Conservation (phyloP, 768 basidiomycete species). For the Pleurotus djamor region DNA sequence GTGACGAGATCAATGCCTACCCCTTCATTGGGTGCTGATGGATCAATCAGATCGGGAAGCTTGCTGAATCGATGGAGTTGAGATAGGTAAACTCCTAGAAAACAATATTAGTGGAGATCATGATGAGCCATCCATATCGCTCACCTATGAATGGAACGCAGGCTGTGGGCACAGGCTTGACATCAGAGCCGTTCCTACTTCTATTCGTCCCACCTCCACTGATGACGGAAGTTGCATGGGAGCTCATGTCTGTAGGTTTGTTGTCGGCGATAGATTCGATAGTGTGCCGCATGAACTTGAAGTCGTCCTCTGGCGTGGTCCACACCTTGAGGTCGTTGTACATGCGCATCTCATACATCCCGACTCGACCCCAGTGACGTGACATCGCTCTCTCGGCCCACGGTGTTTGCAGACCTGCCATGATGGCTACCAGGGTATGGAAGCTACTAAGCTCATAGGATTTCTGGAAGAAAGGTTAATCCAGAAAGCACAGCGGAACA, state of each 20-base stretch:
- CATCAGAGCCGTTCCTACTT: slow-evolving; percentile 33
- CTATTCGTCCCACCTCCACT: slow-evolving; percentile 43
- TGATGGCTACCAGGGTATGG: slow-evolving; percentile 75
- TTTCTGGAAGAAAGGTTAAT: slow-evolving; percentile 51
- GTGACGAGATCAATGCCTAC: slow-evolving; percentile 64
- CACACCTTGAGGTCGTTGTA: slow-evolving; percentile 71
- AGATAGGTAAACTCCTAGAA: slow-evolving; percentile 71
- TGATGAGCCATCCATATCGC: slow-evolving; percentile 17
- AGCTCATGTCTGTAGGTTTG: slow-evolving; percentile 53
- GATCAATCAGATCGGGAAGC: slow-evolving; percentile 81
- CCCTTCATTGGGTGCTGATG: slow-evolving; percentile 69
- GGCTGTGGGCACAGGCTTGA: slow-evolving; percentile 42
- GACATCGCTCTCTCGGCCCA: slow-evolving; percentile 69
- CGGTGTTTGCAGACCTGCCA: slow-evolving; percentile 70
- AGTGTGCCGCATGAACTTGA: slow-evolving; percentile 69
- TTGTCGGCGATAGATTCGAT: slow-evolving; percentile 64
- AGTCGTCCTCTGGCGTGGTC: slow-evolving; percentile 62
- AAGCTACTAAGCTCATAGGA: slow-evolving; percentile 77
- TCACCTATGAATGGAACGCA: slow-evolving; percentile 86
- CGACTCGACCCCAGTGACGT: slow-evolving; percentile 64
- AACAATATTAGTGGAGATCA: background rate
- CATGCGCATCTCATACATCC: slow-evolving; percentile 70
- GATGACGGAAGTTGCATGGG: slow-evolving; percentile 52
- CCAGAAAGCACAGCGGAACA: background rate
- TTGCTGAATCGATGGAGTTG: slow-evolving; percentile 63